Evolutionary conservation across 208 protist species (phyloP).

Genomic region (Acanthamoeba royreba): DNA sequence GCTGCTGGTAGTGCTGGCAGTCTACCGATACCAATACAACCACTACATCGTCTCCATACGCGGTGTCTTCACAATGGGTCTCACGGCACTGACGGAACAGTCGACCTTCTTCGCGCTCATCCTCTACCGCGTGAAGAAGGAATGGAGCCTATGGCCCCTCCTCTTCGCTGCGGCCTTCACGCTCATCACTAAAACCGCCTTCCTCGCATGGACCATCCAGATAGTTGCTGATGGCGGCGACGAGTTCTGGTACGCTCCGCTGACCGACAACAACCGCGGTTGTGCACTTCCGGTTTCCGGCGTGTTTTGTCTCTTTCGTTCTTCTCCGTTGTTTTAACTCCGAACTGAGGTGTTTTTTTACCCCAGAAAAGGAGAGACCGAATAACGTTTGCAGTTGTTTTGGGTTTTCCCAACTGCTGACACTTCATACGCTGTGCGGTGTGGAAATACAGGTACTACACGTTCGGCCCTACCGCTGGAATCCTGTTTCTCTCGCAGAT

Average conservation of each 20-base stretch:
- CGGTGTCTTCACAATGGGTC: background rate
- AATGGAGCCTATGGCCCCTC: background rate
- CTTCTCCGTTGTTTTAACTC: background rate
- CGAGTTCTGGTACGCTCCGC: background rate
- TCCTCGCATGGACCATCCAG: conserved; percentile 7
- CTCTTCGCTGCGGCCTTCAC: background rate
- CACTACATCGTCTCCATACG: background rate
- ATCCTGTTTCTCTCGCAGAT: background rate
- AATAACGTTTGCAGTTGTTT: background rate
- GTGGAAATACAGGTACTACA: background rate
- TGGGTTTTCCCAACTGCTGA: background rate
- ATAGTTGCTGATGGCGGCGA: background rate
- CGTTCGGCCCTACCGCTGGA: background rate
- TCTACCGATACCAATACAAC: conserved; percentile 7
- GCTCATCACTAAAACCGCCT: background rate
- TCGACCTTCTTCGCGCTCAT: background rate
- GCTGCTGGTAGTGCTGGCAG: background rate
- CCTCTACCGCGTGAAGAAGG: background rate
- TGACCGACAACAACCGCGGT: background rate
- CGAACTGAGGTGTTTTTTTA: background rate
- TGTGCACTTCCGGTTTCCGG: background rate
- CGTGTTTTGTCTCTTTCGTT: background rate
- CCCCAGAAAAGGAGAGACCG: too few species aligned
- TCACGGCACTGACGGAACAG: background rate
- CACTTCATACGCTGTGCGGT: background rate